phyloP scores from a whole-genome alignment of 805 yeast species.

The Metschnikowia henanensis region DNA sequence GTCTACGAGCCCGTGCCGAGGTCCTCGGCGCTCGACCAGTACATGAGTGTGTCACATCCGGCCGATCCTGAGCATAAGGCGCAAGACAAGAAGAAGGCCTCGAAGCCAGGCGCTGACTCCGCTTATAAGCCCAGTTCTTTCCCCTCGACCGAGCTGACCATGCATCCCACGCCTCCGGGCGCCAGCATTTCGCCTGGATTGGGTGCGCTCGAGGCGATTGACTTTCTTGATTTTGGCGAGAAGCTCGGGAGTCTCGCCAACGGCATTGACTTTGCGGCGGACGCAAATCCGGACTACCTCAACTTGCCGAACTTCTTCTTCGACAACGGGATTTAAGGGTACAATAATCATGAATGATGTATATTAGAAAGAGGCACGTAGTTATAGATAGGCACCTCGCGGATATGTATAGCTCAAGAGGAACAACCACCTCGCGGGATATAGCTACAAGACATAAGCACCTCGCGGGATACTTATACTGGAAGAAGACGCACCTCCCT shows the following conservation, averaged over 20 bases:
- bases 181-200: slow-evolving; percentile 2
- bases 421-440: too few species aligned
- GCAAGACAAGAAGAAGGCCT: neutral
- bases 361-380: too few species aligned
- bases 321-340: slow-evolving; percentile 26
- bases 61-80: neutral
- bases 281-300: slow-evolving; percentile 3
- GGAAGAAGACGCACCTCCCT: too few species aligned
- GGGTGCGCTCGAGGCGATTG: slow-evolving; percentile 8
- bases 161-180: neutral
- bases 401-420: neutral
- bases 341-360: too few species aligned
- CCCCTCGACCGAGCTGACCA: neutral
- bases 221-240: slow-evolving; percentile 7
- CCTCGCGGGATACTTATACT: too few species aligned
- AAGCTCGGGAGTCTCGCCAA: neutral
- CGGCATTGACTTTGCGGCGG: slow-evolving; percentile 4
- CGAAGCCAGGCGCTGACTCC: neutral
- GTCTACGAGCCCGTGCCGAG: slow-evolving; percentile 8
- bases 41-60: slow-evolving; percentile 2
- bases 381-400: too few species aligned
- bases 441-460: too few species aligned
- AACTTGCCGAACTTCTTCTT: slow-evolving; percentile 39
- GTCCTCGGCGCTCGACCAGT: neutral
- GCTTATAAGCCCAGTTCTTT: neutral